These are phyloP conservation scores for Fraxinus floribunda DNA, from an alignment of 305 asterid genomes.

Conservation along the genomic window DNA sequence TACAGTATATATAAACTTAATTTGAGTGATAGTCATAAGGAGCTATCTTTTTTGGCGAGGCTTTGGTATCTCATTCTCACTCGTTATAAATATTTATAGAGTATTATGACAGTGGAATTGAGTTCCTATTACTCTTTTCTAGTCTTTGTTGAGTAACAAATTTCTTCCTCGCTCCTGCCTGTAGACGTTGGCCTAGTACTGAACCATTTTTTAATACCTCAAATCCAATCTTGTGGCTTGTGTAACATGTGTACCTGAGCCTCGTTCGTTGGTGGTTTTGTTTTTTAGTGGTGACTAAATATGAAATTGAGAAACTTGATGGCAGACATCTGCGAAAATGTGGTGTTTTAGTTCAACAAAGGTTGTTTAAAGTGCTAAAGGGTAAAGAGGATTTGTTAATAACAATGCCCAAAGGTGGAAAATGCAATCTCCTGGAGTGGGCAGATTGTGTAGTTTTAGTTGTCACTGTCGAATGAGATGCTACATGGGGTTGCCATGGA, in stretches of 20 bases:
- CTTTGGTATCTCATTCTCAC: neutral
- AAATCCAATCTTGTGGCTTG: neutral
- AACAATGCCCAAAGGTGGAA: neutral
- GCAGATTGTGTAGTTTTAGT: neutral
- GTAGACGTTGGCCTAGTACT: neutral
- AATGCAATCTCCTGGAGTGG: neutral
- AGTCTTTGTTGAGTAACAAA: neutral
- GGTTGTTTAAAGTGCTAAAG: neutral
- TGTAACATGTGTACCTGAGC: neutral
- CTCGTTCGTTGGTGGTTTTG: neutral
- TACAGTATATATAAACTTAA: neutral
- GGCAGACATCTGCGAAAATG: neutral
- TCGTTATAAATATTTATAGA: neutral
- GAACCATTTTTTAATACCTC: neutral
- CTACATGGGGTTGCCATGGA: neutral
- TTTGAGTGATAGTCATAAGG: neutral
- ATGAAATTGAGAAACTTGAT: neutral
- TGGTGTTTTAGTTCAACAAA: neutral
- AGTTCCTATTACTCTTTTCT: neutral
- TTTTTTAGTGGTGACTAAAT: neutral
- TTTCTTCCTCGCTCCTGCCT: neutral
- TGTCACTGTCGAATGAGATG: neutral
- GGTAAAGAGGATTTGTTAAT: neutral
- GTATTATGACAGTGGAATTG: neutral
- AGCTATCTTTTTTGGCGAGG: neutral